Evolutionary conservation across 768 basidiomycete species (phyloP).

Genomic region (Lactifluus hygrophoroides): DNA sequence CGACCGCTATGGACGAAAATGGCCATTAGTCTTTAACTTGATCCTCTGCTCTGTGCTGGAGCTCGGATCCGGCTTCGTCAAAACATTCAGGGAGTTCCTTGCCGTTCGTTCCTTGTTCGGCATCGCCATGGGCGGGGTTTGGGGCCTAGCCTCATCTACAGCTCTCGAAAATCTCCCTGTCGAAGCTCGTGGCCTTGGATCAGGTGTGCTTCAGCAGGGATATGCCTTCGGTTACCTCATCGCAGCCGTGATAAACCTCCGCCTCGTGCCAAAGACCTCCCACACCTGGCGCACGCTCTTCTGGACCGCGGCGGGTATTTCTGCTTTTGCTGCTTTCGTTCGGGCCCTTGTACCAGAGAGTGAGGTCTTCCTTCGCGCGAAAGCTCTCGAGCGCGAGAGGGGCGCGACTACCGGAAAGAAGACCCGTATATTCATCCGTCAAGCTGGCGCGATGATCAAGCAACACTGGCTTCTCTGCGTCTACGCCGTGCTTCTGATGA

Average conservation of each 20-base stretch:
- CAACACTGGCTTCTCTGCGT: constrained; percentile 77
- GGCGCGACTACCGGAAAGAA: constrained; percentile 38
- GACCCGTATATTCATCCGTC: constrained; percentile 62
- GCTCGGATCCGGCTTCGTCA: constrained; percentile 72
- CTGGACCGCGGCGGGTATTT: constrained; percentile 73
- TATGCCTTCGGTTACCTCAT: constrained; percentile 86
- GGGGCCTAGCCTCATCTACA: constrained; percentile 76
- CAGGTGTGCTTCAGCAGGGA: constrained; percentile 82
- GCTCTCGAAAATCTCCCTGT: constrained; percentile 86
- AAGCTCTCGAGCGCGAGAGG: constrained; percentile 39
- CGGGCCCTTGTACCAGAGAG: constrained; percentile 73
- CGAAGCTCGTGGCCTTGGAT: constrained; percentile 78
- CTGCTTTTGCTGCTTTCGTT: constrained; percentile 60
- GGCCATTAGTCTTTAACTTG: constrained; percentile 78
- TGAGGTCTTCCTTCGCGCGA: constrained; percentile 58
- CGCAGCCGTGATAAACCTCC: constrained; percentile 76
- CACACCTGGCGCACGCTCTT: constrained; percentile 67
- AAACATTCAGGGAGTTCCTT: constrained; percentile 71
- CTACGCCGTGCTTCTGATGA: constrained; percentile 82
- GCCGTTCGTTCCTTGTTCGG: constrained; percentile 81
- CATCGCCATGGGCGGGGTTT: constrained; percentile 83
- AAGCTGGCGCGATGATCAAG: constrained; percentile 70
- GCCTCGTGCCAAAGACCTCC: constrained; percentile 36
- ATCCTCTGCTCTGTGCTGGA: constrained; percentile 65
- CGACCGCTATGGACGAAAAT: constrained; percentile 89